Percentiles rank a stretch among this genome's conserved stretches.
These are phyloP conservation scores for Flaveria bidentis DNA, from an alignment of 129 eudicot species.

Conservation along the genomic window DNA sequence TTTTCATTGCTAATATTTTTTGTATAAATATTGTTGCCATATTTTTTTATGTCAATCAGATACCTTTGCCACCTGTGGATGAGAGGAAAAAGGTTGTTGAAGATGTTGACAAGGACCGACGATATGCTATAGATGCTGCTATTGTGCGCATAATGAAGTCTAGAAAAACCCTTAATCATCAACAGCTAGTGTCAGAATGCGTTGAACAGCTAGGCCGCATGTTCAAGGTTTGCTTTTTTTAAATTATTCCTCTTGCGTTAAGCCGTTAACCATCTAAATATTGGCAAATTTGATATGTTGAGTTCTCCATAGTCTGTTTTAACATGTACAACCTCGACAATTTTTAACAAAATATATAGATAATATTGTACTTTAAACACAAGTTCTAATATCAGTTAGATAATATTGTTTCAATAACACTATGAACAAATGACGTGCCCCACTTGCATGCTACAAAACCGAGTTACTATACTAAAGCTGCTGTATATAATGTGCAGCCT, in stretches of 20 bases:
- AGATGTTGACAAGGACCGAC: slow-evolving; percentile 85
- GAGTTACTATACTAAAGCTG: background rate
- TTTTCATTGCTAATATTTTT: background rate
- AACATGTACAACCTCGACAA: background rate
- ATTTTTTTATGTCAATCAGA: slow-evolving; percentile 32
- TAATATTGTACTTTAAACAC: background rate
- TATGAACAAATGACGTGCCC: background rate
- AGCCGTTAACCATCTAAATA: background rate
- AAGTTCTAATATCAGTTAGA: background rate
- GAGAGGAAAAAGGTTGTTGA: slow-evolving; percentile 84
- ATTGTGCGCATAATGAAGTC: slow-evolving; percentile 91
- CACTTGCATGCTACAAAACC: background rate
- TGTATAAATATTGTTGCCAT: background rate
- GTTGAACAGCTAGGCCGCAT: slow-evolving; percentile 71
- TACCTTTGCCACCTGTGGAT: slow-evolving; percentile 84
- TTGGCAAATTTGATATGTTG: background rate
- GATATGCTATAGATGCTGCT: slow-evolving; percentile 90
- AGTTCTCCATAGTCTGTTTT: background rate
- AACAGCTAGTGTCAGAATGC: slow-evolving; percentile 71
- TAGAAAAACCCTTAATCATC: slow-evolving; percentile 64
- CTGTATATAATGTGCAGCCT: slow-evolving; percentile 55
- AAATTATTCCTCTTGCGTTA: background rate
- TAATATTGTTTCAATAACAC: background rate
- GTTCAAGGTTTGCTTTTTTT: slow-evolving; percentile 69
- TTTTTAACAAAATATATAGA: background rate